Percentiles rank a stretch among this genome's conserved stretches.
These are phyloP conservation scores for Sugiyamaella marilandica DNA, from an alignment of 805 yeast genomes.

Conservation along the genomic window DNA sequence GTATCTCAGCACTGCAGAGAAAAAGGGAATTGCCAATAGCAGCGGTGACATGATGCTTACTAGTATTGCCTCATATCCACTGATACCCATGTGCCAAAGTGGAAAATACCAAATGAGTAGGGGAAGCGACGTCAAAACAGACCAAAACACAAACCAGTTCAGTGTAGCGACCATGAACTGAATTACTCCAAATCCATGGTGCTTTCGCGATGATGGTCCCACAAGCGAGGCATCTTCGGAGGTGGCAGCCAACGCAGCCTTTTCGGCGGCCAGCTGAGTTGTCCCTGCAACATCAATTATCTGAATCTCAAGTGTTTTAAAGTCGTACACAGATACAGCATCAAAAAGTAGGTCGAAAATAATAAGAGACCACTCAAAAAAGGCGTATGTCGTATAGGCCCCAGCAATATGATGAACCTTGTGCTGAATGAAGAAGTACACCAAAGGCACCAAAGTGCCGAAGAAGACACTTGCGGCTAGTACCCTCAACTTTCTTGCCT, in stretches of 20 bases:
- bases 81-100: constrained; percentile 95
- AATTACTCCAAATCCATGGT: constrained; percentile 27
- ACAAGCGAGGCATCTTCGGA: constrained; percentile 3
- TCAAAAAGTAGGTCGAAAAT: constrained; percentile 82
- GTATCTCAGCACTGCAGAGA: constrained; percentile 36
- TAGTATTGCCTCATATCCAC: constrained; percentile 83
- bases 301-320: constrained; percentile 52
- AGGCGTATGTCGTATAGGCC: constrained; percentile 93
- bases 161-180: constrained; percentile 34
- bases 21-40: constrained; percentile 44
- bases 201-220: constrained; percentile 22
- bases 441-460: constrained; percentile 67
- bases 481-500: constrained; percentile 44
- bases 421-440: constrained; percentile 88
- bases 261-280: constrained; percentile 18
- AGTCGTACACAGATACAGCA: constrained; percentile 69
- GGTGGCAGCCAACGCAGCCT: constrained; percentile 5
- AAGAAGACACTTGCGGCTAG: constrained; percentile 60
- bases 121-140: constrained; percentile 72
- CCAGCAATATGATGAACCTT: constrained; percentile 83
- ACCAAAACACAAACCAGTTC: constrained; percentile 81
- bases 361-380: constrained; percentile 89
- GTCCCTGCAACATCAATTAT: constrained; percentile 31
- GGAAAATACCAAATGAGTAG: constrained; percentile 96
- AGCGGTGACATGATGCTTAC: constrained; percentile 52